A percentile compares a stretch with the other conserved stretches of the same genome.
Evolutionary conservation across 1,284 basidiomycete genomes (phyloP).

Genomic region (Golubevia sp.): DNA sequence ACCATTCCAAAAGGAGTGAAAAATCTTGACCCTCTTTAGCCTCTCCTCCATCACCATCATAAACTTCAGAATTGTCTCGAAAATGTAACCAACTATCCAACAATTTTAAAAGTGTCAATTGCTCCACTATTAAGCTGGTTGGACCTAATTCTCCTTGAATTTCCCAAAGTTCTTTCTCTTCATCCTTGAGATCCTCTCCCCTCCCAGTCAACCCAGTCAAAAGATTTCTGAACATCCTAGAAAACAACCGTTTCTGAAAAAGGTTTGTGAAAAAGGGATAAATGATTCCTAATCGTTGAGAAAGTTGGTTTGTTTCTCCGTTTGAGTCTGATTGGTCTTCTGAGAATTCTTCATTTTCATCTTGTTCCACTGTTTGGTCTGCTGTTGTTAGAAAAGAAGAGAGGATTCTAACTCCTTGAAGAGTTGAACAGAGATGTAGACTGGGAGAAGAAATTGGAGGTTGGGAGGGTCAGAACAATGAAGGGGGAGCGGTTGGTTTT

Average conservation of each 20-base stretch:
- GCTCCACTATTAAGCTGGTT: slow-evolving; percentile 18
- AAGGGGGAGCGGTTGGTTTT: background rate
- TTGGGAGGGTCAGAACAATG: background rate
- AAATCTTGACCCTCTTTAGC: slow-evolving; percentile 4
- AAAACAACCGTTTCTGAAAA: slow-evolving; percentile 18
- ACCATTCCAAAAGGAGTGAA: slow-evolving; percentile 10
- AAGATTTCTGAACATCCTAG: slow-evolving; percentile 12
- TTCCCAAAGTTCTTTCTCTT: slow-evolving; percentile 9
- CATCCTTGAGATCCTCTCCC: background rate
- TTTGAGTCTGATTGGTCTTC: slow-evolving; percentile 4
- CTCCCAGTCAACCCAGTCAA: slow-evolving; percentile 1
- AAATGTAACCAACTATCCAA: slow-evolving; percentile 32
- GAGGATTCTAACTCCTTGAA: background rate
- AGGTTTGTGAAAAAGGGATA: slow-evolving; percentile 28
- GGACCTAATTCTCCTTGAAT: background rate
- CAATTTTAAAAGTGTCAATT: slow-evolving; percentile 30
- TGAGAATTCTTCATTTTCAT: background rate
- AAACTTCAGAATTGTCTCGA: background rate
- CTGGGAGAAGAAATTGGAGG: background rate
- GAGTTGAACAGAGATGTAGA: background rate
- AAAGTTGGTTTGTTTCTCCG: slow-evolving; percentile 9
- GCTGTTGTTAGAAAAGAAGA: background rate
- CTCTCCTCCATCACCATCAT: background rate
- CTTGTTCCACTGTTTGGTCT: slow-evolving; percentile 1
- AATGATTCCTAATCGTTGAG: slow-evolving; percentile 24